Base-by-base conservation (phyloP, 768 basidiomycete genomes). In the Amanita polypyramis region DNA sequence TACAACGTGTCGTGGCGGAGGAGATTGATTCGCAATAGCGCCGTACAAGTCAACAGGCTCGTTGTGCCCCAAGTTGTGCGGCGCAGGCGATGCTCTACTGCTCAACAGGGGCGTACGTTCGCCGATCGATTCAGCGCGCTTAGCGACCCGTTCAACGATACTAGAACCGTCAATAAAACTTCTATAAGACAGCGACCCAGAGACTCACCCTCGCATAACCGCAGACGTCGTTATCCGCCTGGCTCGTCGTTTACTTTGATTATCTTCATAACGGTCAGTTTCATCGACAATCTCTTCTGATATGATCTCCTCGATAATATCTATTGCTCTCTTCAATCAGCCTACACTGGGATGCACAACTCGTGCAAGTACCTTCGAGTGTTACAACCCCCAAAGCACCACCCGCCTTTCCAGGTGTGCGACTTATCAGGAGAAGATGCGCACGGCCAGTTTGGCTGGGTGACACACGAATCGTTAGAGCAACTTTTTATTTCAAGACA, bases 251-350 rank as follows among this genome's bases (percentile, higher is more conserved):
- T 92, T 93, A 44, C 79, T 82, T 41, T 80, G 80, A 58, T 95
- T 96, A 55, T 91, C 88, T 54, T 88, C 81, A 55, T 85, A 94
- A 21, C 81, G 74, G 65, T 96, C 93, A 2, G 92, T 95, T 64
- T 96, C 93, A 57, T 95, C 93, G 25, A 95, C 85, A 46, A 96
- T 95, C 61, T 96, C 94, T 65, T 96, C 92, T 0, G 86, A 83
- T 15, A 97, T 89, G 52, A 98, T 96, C 74, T 95, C 93, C 75
- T 89, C 86, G 50, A 89, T 87, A 54, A 89, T 77, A 58, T 89
- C 86, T 83, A 45, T 1, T n/a, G 7, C 25, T 3, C 25, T 7
- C 7, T 27, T 27, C 7, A 27, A 7, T 27, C 7, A 7, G 25
- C 25, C 7, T 3, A 27, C 25, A 7, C 7, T 27, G 7, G 4